Percentiles rank a stretch among this genome's conserved stretches.
These are phyloP conservation scores for Protomyces gravidus DNA, from an alignment of 1,139 yeast species.

Conservation along the genomic window DNA sequence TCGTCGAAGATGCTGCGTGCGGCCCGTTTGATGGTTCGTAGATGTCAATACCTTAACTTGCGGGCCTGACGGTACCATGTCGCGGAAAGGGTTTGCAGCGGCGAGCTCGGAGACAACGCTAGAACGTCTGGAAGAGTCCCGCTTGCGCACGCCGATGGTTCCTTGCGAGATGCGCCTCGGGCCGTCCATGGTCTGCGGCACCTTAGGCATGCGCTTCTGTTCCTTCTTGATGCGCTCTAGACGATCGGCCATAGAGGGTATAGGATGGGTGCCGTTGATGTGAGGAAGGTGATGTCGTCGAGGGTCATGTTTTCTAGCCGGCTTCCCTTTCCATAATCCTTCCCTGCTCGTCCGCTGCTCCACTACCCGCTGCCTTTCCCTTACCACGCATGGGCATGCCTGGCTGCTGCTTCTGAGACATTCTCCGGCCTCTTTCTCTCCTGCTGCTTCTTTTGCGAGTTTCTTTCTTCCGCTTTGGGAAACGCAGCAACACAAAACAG, in stretches of 20 bases:
- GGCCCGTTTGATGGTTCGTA: constrained; percentile 2
- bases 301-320: too few species aligned
- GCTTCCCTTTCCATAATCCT: too few species aligned
- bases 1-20: neutral
- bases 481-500: too few species aligned
- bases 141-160: constrained; percentile 16
- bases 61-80: neutral
- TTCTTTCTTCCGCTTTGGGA: too few species aligned
- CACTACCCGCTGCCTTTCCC: too few species aligned
- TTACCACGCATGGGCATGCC: too few species aligned
- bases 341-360: too few species aligned
- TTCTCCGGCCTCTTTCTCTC: too few species aligned
- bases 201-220: constrained; percentile 16
- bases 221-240: constrained; percentile 14
- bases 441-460: too few species aligned
- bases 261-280: too few species aligned
- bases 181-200: constrained; percentile 1
- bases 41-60: constrained; percentile 1
- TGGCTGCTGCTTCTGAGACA: too few species aligned
- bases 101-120: neutral
- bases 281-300: too few species aligned
- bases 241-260: constrained; percentile 23
- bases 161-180: constrained; percentile 24
- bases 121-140: neutral
- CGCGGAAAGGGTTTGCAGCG: neutral